Evolutionary conservation across 139 green algal species (phyloP).

Genomic region (Chlamydomonas schloesseri): DNA sequence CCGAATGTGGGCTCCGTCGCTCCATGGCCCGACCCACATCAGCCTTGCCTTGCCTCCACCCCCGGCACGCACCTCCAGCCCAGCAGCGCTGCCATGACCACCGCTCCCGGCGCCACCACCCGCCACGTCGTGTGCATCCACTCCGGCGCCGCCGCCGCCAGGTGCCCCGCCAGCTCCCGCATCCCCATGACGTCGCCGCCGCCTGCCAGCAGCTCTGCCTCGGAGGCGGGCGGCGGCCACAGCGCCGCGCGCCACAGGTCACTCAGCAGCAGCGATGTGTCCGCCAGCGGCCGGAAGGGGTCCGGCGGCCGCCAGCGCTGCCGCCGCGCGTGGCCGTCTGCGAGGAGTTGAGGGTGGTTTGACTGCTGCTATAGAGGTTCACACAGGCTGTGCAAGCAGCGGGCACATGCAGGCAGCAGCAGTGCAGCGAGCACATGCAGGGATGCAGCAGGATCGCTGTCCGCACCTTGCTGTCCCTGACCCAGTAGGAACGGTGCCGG

Average conservation of each 20-base stretch:
- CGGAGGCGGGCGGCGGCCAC: background rate
- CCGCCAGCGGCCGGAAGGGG: background rate
- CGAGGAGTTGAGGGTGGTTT: no score
- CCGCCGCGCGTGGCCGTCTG: background rate
- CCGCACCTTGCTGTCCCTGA: no score
- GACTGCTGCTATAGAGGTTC: no score
- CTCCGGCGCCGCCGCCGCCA: background rate
- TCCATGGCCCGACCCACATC: no score
- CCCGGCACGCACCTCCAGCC: background rate
- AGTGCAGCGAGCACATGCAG: background rate
- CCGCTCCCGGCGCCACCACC: background rate
- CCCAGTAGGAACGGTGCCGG: background rate
- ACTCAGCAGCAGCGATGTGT: background rate
- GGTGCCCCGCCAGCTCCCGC: background rate
- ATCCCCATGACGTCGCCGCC: background rate
- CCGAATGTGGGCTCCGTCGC: no score
- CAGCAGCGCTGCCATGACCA: background rate
- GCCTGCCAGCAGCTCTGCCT: background rate
- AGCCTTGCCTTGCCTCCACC: no score
- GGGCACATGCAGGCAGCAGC: background rate
- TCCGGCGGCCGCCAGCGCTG: background rate
- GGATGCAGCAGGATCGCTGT: no score
- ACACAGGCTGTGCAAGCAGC: no score
- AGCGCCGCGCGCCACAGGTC: slow-evolving; percentile 15
- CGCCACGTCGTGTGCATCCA: background rate